Base-by-base conservation (phyloP, 208 protist species). In the Crithidia sp. region DNA sequence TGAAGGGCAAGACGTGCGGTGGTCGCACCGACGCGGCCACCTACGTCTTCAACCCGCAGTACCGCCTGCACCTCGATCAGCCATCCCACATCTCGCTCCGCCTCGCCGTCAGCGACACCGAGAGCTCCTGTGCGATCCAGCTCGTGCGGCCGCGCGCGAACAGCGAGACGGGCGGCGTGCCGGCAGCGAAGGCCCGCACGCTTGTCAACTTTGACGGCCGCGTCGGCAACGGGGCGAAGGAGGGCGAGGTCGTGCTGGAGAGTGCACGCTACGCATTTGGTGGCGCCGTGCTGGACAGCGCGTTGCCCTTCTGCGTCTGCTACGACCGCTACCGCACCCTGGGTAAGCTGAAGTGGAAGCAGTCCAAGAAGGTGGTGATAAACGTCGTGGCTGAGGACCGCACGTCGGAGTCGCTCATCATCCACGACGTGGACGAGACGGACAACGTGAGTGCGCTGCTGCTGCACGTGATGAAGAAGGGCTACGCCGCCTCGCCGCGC, bases 1-100 rank as follows among this genome's bases (percentile, higher is more conserved):
- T 81, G 67, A 91, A 89, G 65, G 91, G 88, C 50, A 83, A 88
- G 72, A 91, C 68, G 39, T 95, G 88, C 59, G 91, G 91, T 47
- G 91, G 91, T 37, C 82, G 84, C 62, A 85, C 67, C 43, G 76
- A 84, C 55, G 66, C 70, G 41, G 68, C 83, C 53, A 91, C 88
- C 10, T 93, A 91, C 71, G 81, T 90, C 63, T 94, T 86, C 80
- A 82, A 82, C 52, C 77, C 85, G 41, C 91, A 95, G 77, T 95
- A 94, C 80, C 39, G 65, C n/a, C 79, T 95, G 14, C 79, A 74
- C 17, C 68, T 95, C 2, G 64, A 69, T 13, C 82, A 85, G 57
- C 79, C 90, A n/a, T 81, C 86, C 36, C 80, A 84, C 69, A 45
- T 93, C 44, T 91, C 86, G 16, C 74, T 87, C 64, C 79, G 88